Percentiles rank a stretch among this genome's conserved stretches.
These are phyloP conservation scores for Clitoria ternatea DNA, from an alignment of 306 rosid species.

Conservation along the genomic window DNA sequence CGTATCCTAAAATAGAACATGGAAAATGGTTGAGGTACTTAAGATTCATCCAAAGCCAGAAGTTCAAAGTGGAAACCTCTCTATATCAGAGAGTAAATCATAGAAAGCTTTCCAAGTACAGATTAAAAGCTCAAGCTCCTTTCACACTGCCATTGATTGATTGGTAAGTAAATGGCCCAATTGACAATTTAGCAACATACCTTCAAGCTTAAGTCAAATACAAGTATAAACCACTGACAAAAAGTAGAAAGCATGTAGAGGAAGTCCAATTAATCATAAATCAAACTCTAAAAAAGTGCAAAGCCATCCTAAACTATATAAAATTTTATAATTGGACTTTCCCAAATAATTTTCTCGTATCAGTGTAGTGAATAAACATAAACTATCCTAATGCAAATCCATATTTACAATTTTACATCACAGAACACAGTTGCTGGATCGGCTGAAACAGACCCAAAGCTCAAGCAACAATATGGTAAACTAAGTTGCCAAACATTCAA, in stretches of 20 bases:
- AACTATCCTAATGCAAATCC: background rate
- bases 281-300: background rate
- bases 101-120: background rate
- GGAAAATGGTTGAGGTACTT: background rate
- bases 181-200: background rate
- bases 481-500: background rate
- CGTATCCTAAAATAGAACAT: conserved; percentile 49
- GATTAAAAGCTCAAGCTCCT: background rate
- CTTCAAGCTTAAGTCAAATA: background rate
- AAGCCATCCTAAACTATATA: background rate
- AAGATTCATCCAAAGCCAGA: background rate
- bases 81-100: conserved; percentile 6
- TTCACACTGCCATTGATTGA: background rate
- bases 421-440: background rate
- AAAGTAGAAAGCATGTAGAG: background rate
- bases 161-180: background rate
- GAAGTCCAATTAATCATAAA: background rate
- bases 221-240: background rate
- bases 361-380: background rate
- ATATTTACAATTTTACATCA: background rate
- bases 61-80: conserved; percentile 4
- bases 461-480: background rate
- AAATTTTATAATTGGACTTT: background rate
- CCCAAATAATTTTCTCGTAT: background rate
- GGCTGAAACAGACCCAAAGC: background rate